A percentile compares a stretch with the other conserved stretches of the same genome.
Conservation (phyloP, 192 early-diverging fungal genomes). For the Entophlyctis luteolus region DNA sequence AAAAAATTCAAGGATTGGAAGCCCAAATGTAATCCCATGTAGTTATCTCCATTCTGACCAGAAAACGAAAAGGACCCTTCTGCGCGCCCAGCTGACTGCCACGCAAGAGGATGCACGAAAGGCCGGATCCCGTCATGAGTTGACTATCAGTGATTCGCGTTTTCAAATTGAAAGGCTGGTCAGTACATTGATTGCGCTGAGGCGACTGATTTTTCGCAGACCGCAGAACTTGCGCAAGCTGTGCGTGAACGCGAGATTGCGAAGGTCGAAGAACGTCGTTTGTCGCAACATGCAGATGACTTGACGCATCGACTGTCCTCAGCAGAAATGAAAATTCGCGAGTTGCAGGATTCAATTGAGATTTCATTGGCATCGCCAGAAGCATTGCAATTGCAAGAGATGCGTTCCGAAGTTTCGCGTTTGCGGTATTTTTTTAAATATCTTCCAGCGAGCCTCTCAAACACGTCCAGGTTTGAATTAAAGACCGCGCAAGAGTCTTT, state of each 20-base stretch:
- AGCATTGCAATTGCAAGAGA: constrained; percentile 12
- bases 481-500: constrained; percentile 48
- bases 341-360: background rate
- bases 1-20: constrained; percentile 21
- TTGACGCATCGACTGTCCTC: background rate
- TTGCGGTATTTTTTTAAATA: background rate
- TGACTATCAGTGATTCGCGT: constrained; percentile 13
- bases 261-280: constrained; percentile 8
- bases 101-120: constrained; percentile 21
- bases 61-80: background rate
- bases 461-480: constrained; percentile 20
- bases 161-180: constrained; percentile 25
- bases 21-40: constrained; percentile 27
- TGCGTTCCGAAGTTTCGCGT: constrained; percentile 3
- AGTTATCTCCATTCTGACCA: too few species aligned
- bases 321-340: constrained; percentile 8
- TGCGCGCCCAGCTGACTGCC: constrained; percentile 15
- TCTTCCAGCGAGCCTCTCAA: background rate
- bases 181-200: background rate
- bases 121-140: constrained; percentile 8
- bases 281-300: constrained; percentile 9
- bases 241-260: constrained; percentile 16
- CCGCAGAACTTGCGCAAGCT: constrained; percentile 17
- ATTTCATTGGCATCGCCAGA: background rate
- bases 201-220: background rate